Base-by-base conservation (phyloP, 345 rosid species). In the Diplotaxis tenuifolia region DNA sequence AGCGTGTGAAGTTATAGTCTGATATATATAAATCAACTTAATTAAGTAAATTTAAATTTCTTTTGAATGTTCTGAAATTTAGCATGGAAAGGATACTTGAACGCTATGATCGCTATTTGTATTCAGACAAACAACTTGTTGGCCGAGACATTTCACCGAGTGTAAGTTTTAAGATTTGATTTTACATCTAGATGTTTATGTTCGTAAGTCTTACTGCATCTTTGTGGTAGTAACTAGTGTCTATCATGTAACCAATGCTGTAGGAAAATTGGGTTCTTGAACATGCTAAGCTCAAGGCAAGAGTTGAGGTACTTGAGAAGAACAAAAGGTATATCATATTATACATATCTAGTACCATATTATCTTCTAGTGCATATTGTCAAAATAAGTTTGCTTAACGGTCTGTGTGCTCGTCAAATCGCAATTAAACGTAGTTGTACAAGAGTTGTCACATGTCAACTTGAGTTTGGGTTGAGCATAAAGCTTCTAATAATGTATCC, bases 31-130 rank as follows among this genome's bases (percentile, higher is more conserved):
- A 50, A 28, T 65, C 20, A 56, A 29, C 32, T 22, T 49, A 20
- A 62, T 23, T 73, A 22, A 67, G 5, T 2, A 52, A n/a, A n/a
- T n/a, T n/a, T n/a, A n/a, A n/a, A n/a, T 16, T 4, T 56, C 19
- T n/a, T 15, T 38, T 65, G 49, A 28, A 52, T 6, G 57, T 15
- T 50, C 40, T 28, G 31, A 19, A 62, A 60, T 65, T 16, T 62
- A 93, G 98, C 83, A 93, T 93, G 98, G 98, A 91, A 72, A 91
- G 80, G 80, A 88, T 93, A 59, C 92, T 93, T 21, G 98, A 91
- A 83, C 87, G 97, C 18, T 86, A 93, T 49, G 98, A 93, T 82
- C 83, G 98, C 78, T 88, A 86, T 49, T 82, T 88, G 15, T 91
- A 86, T 63, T 86, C 86, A 10, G 98, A 89, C 73, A 93, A 86